Percentiles rank a stretch among this genome's conserved stretches.
Conservation (phyloP, 2,329 filamentous ascomycete genomes). For the Incumbomyces lentus region DNA sequence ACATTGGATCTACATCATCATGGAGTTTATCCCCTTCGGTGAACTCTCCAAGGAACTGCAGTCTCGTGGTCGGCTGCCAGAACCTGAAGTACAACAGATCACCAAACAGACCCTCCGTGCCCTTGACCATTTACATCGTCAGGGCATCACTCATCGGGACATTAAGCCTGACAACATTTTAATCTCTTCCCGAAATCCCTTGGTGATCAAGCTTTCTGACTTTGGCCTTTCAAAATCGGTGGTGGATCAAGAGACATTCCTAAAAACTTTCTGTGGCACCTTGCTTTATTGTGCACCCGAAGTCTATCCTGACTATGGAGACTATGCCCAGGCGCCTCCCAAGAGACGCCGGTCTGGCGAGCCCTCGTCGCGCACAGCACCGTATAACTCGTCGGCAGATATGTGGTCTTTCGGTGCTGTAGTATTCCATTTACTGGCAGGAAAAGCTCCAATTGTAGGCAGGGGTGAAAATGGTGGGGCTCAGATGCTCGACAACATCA, state of each 20-base stretch:
- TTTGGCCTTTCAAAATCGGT: slow-evolving; percentile 95
- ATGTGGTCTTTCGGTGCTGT: slow-evolving; percentile 95
- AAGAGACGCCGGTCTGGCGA: slow-evolving; percentile 50
- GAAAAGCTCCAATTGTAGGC: slow-evolving; percentile 69
- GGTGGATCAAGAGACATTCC: slow-evolving; percentile 77
- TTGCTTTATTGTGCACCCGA: slow-evolving; percentile 93
- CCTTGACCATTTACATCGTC: slow-evolving; percentile 72
- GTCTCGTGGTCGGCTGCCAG: slow-evolving; percentile 52
- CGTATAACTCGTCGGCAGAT: slow-evolving; percentile 86
- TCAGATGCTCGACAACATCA: slow-evolving; percentile 70
- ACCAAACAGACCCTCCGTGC: slow-evolving; percentile 62
- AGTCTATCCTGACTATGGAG: slow-evolving; percentile 75
- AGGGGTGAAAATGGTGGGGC: slow-evolving; percentile 64
- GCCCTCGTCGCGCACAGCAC: slow-evolving; percentile 36
- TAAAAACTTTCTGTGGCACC: slow-evolving; percentile 94
- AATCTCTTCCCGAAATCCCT: slow-evolving; percentile 60
- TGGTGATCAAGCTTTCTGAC: slow-evolving; percentile 84
- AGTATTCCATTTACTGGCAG: slow-evolving; percentile 74
- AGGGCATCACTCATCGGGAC: slow-evolving; percentile 93
- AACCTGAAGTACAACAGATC: slow-evolving; percentile 60
- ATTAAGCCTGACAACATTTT: slow-evolving; percentile 98
- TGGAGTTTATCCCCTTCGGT: slow-evolving; percentile 79
- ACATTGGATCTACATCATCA: slow-evolving; percentile 82
- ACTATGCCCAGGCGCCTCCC: slow-evolving; percentile 40
- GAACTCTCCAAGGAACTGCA: slow-evolving; percentile 68